Percentiles rank a stretch among this genome's conserved stretches.
phyloP scores from a whole-genome alignment of 1,139 yeast species.

The Magnusiomyces ingens region DNA sequence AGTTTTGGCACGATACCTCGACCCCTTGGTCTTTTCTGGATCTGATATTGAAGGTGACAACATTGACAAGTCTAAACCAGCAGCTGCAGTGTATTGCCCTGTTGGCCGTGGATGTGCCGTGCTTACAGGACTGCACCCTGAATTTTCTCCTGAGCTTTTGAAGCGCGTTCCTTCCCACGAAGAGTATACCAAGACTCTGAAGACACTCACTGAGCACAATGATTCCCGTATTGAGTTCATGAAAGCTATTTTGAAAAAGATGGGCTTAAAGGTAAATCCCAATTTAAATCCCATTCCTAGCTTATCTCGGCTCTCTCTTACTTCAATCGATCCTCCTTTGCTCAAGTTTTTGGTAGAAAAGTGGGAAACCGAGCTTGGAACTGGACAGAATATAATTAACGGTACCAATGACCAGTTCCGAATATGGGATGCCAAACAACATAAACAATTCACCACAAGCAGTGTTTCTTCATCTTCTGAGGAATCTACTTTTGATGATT shows the following conservation, averaged over 20 bases:
- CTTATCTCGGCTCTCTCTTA: constrained; percentile 55
- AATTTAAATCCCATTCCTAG: constrained; percentile 49
- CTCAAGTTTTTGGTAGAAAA: constrained; percentile 29
- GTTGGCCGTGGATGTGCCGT: constrained; percentile 73
- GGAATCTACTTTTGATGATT: constrained; percentile 26
- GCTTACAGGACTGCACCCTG: constrained; percentile 88
- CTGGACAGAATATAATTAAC: constrained; percentile 1
- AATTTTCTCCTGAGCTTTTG: constrained; percentile 56
- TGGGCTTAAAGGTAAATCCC: constrained; percentile 64
- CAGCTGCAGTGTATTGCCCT: constrained; percentile 61
- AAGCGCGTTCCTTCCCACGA: constrained; percentile 27
- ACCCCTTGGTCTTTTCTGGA: constrained; percentile 40
- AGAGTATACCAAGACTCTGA: constrained; percentile 36
- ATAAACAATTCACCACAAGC: neutral
- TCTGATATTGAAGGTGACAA: constrained; percentile 32
- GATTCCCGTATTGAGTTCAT: constrained; percentile 48
- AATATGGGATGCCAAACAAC: constrained; percentile 10
- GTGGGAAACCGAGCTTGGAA: constrained; percentile 21
- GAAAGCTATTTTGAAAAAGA: constrained; percentile 45
- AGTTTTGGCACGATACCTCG: constrained; percentile 61
- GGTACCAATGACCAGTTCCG: constrained; percentile 14
- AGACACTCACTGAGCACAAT: constrained; percentile 41
- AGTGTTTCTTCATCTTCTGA: neutral
- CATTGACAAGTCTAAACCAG: constrained; percentile 28
- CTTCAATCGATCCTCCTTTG: constrained; percentile 30